Percentiles rank a stretch among this genome's conserved stretches.
Evolutionary conservation across 2,329 filamentous ascomycete species (phyloP).

Genomic region (Talaromyces amestolkiae): DNA sequence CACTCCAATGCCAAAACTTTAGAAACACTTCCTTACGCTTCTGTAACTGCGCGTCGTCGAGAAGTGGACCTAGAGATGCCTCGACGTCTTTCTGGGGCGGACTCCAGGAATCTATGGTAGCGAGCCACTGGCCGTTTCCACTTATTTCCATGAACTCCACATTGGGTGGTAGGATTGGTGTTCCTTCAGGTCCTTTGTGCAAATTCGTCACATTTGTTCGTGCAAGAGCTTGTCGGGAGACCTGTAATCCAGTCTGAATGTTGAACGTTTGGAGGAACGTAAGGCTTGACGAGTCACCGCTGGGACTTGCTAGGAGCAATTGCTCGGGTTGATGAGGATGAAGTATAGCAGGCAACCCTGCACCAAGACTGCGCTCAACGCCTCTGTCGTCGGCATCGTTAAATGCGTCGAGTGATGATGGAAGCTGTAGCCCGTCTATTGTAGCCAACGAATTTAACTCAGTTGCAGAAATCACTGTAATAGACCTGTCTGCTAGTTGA

Average conservation of each 20-base stretch:
- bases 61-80: slow-evolving; percentile 47
- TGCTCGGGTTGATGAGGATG: slow-evolving; percentile 62
- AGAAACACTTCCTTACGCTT: slow-evolving; percentile 69
- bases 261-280: slow-evolving; percentile 76
- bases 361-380: slow-evolving; percentile 11
- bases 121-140: slow-evolving; percentile 81
- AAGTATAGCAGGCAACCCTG: slow-evolving; percentile 57
- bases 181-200: slow-evolving; percentile 70
- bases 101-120: slow-evolving; percentile 86
- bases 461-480: slow-evolving; percentile 84
- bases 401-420: slow-evolving; percentile 28
- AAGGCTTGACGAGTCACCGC: slow-evolving; percentile 49
- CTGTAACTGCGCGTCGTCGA: slow-evolving; percentile 46
- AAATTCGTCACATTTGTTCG: slow-evolving; percentile 82
- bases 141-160: slow-evolving; percentile 74
- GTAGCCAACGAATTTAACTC: slow-evolving; percentile 83
- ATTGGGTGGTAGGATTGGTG: slow-evolving; percentile 71
- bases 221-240: slow-evolving; percentile 83
- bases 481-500: slow-evolving; percentile 86
- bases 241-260: slow-evolving; percentile 70
- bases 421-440: slow-evolving; percentile 73
- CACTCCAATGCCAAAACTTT: slow-evolving; percentile 81
- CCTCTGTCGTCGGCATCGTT: neutral
- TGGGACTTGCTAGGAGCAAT: slow-evolving; percentile 66
- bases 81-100: slow-evolving; percentile 68